Evolutionary conservation across 371 early-diverging fungal genomes (phyloP).

Genomic region (Smittium mucronatum): DNA sequence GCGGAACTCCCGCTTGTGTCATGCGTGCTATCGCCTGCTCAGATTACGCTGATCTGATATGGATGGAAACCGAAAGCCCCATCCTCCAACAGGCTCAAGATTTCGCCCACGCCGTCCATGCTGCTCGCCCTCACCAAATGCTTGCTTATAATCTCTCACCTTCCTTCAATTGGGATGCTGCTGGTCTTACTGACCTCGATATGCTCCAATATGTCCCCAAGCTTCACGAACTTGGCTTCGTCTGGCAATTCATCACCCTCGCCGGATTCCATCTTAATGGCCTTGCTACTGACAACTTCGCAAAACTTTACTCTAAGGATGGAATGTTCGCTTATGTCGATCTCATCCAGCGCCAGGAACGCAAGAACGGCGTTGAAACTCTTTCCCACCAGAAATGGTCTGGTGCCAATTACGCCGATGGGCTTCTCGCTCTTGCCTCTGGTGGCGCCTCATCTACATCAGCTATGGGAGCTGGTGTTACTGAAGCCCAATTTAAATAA

Average conservation of each 20-base stretch:
- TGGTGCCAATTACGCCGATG: constrained; percentile 92
- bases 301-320: constrained; percentile 70
- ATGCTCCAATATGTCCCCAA: constrained; percentile 68
- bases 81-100: constrained; percentile 83
- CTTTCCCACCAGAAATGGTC: constrained; percentile 96
- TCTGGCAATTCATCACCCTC: constrained; percentile 96
- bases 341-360: constrained; percentile 88
- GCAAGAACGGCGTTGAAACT: constrained; percentile 81
- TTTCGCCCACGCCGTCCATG: constrained; percentile 73
- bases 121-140: constrained; percentile 40
- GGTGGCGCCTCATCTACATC: constrained; percentile 93
- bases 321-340: constrained; percentile 95
- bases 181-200: constrained; percentile 82
- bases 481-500: constrained; percentile 62
- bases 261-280: constrained; percentile 93
- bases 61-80: constrained; percentile 97
- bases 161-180: constrained; percentile 97
- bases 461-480: constrained; percentile 91
- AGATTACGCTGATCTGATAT: constrained; percentile 86
- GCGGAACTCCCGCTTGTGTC: constrained; percentile 84
- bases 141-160: constrained; percentile 95
- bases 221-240: constrained; percentile 85
- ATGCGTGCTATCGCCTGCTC: constrained; percentile 81
- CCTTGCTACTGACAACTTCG: constrained; percentile 62
- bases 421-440: constrained; percentile 78